These are phyloP conservation scores for Ilyonectria sp. DNA, from an alignment of 2,329 filamentous ascomycete genomes.

Conservation along the genomic window DNA sequence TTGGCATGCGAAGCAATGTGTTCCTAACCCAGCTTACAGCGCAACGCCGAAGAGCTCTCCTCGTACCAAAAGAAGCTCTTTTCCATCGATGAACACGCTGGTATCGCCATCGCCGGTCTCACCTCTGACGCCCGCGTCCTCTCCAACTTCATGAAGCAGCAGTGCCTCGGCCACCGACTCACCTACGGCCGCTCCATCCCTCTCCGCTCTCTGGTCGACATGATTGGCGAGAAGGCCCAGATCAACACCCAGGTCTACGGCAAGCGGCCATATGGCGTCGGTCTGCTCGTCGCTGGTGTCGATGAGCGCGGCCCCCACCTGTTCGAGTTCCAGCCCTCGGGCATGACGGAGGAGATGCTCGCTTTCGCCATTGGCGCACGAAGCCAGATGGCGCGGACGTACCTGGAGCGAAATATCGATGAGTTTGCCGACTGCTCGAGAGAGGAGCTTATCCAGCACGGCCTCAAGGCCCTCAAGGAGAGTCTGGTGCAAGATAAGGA, in stretches of 20 bases:
- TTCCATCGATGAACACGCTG: conserved; percentile 94
- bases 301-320: conserved; percentile 95
- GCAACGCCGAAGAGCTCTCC: conserved; percentile 98
- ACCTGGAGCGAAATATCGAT: conserved; percentile 93
- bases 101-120: conserved; percentile 95
- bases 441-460: conserved; percentile 93
- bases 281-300: conserved; percentile 91
- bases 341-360: conserved; percentile 97
- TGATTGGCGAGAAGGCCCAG: conserved; percentile 97
- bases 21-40: conserved; percentile 66
- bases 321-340: conserved; percentile 97
- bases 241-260: conserved; percentile 98
- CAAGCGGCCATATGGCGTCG: conserved; percentile 95
- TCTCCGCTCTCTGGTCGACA: conserved; percentile 87
- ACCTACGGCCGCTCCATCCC: conserved; percentile 96
- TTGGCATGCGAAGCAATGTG: conserved; percentile 14
- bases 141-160: conserved; percentile 99
- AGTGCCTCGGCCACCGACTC: conserved; percentile 94
- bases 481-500: conserved; percentile 97
- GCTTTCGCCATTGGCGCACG: conserved; percentile 96
- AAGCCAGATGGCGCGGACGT: conserved; percentile 97
- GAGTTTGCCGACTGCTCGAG: conserved; percentile 81
- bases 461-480: conserved; percentile 92
- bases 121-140: conserved; percentile 98
- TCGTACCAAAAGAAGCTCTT: conserved; percentile 99